Evolutionary conservation across 2,329 filamentous ascomycete species (phyloP).

Genomic region (Aspergillus brunneoviolaceus): DNA sequence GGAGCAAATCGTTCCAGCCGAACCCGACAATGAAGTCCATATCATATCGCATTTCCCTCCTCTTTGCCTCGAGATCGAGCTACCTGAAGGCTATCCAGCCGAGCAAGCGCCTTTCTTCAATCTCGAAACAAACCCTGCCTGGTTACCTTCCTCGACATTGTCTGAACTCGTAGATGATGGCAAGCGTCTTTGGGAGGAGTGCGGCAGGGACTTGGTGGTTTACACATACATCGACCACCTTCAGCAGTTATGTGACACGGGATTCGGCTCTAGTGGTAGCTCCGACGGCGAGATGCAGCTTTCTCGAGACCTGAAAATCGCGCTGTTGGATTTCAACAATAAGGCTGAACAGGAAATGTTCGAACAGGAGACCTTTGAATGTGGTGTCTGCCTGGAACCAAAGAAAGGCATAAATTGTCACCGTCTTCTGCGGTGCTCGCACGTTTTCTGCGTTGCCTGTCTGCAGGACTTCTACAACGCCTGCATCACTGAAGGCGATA

Average conservation of each 20-base stretch:
- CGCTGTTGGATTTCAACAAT: constrained; percentile 75
- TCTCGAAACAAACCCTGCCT: constrained; percentile 51
- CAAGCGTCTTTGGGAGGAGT: constrained; percentile 58
- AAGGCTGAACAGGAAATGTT: constrained; percentile 73
- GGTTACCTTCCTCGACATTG: constrained; percentile 52
- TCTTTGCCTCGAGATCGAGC: constrained; percentile 51
- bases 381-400: constrained; percentile 84
- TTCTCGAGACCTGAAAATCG: constrained; percentile 58
- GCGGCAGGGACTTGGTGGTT: constrained; percentile 56
- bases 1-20: constrained; percentile 14
- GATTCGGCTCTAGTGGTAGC: constrained; percentile 51
- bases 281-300: constrained; percentile 48
- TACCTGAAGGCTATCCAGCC: constrained; percentile 59
- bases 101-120: constrained; percentile 51
- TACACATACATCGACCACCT: constrained; percentile 62
- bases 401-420: constrained; percentile 85
- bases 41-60: constrained; percentile 57
- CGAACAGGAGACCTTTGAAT: constrained; percentile 81
- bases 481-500: constrained; percentile 81
- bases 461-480: constrained; percentile 86
- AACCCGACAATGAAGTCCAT: constrained; percentile 41
- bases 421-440: constrained; percentile 75
- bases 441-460: constrained; percentile 89
- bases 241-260: constrained; percentile 57
- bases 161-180: constrained; percentile 49